Evolutionary conservation across 257 asterid genomes (phyloP), one percentile per base, ranked within the genome.

Genomic region (Henckelia pumila): DNA sequence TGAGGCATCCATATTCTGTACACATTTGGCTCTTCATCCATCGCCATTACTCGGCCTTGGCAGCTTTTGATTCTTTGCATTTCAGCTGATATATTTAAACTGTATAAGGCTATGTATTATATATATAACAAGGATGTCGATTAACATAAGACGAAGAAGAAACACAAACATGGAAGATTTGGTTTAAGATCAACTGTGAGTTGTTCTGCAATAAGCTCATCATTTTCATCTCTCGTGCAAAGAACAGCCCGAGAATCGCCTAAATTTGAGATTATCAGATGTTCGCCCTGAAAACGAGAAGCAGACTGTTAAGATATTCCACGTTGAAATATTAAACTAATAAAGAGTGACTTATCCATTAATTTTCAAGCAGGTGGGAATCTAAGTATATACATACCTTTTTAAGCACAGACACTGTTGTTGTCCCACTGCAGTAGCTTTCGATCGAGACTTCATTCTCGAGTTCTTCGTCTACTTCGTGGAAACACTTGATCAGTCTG

Each of bases 161-260:
- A 68, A 52, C 35, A 73, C 82, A 0, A 66, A 92, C 98, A 58
- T 63, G 95, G 92, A 71, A 89, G 81, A 40, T 87, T 85, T n/a
- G 96, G 98, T 73, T 92, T 92, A 66, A 92, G 81, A 77, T 92
- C 98, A 67, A 87, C 91, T 0, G 96, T 89, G 7, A 89, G 90
- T 72, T 92, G 96, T 69, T 84, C 87, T 0, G 95, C 55, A 59
- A 84, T 58, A 11, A 85, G 85, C 13, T 84, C 73, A 70, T 86
- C 75, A 9, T 70, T 64, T 30, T 85, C 87, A 8, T 79, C 88
- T 62, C 84, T 83, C 58, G 81, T 77, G 80, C 91, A 83, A 33
- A 89, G 72, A 64, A 89, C 84, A 2, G 96, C 95, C 8, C 98
- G 90, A 11, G 96, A 92, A 74, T 92, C 98, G 8, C 96, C 98